phyloP scores from a whole-genome alignment of 1,139 yeast species.

The Hemisphaericaspora xylanilytica region DNA sequence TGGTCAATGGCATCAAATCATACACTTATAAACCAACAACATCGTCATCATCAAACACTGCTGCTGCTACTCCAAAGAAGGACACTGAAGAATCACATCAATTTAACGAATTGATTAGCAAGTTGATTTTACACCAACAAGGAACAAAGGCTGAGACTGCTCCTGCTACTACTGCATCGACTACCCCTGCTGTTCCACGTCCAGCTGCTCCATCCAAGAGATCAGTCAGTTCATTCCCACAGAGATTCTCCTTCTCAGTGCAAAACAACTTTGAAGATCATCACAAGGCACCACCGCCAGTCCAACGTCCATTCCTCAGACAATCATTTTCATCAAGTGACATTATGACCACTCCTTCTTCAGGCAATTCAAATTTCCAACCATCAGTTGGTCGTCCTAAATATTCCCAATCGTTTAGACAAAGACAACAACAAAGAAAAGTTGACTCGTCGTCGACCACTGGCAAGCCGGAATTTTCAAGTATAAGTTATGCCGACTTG shows the following conservation, averaged over 20 bases:
- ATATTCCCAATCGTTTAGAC: conserved; percentile 12
- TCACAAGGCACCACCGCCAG: conserved; percentile 1
- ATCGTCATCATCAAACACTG: not conserved
- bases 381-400: conserved; percentile 7
- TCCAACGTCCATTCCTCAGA: conserved; percentile 23
- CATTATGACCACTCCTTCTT: conserved; percentile 10
- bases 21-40: conserved; percentile 11
- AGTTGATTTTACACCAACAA: conserved; percentile 13
- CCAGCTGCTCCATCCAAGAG: not conserved
- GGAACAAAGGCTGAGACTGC: conserved; percentile 2
- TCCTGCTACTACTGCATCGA: not conserved
- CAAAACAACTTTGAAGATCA: conserved; percentile 11
- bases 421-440: conserved; percentile 7
- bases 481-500: conserved; percentile 29
- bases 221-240: conserved; percentile 1
- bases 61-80: not conserved
- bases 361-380: not conserved
- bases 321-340: conserved; percentile 27
- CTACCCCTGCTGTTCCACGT: not conserved
- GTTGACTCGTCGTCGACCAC: not conserved
- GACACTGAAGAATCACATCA: conserved; percentile 16
- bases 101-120: conserved; percentile 24
- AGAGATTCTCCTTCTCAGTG: conserved; percentile 10
- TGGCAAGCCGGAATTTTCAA: conserved; percentile 10
- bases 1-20: conserved; percentile 16